Percentiles rank a stretch among this genome's conserved stretches.
These are phyloP conservation scores for Sarcodon aspratus DNA, from an alignment of 768 basidiomycete species.

Conservation along the genomic window DNA sequence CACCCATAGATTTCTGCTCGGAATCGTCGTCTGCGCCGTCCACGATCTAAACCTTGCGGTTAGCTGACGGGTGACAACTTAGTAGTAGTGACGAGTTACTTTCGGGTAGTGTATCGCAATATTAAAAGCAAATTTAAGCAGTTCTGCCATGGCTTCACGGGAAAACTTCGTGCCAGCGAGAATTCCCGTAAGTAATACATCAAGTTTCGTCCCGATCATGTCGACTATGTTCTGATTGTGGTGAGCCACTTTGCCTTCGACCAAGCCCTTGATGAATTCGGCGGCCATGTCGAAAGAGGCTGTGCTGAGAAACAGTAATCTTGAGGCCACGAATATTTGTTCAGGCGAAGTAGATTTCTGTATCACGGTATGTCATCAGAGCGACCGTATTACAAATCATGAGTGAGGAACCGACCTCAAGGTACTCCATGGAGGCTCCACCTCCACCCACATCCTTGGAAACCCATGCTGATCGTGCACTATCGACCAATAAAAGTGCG, in stretches of 20 bases:
- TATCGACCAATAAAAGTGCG: conserved; percentile 57
- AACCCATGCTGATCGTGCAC: conserved; percentile 46
- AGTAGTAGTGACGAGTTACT: conserved; percentile 23
- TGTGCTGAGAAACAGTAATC: conserved; percentile 68
- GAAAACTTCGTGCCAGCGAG: conserved; percentile 41
- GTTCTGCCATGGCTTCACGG: conserved; percentile 68
- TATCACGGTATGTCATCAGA: neutral
- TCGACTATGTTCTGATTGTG: conserved; percentile 42
- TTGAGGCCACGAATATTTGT: conserved; percentile 61
- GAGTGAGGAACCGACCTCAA: conserved; percentile 36
- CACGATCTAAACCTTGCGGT: conserved; percentile 7
- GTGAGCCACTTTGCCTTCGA: conserved; percentile 51
- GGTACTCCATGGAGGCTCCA: conserved; percentile 36
- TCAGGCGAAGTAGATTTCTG: conserved; percentile 56
- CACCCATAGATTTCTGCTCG: conserved; percentile 46
- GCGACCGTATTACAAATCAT: neutral
- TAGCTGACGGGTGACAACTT: neutral
- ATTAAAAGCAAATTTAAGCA: conserved; percentile 81
- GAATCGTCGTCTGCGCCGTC: conserved; percentile 8
- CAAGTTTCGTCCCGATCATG: conserved; percentile 49
- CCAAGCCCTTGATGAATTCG: conserved; percentile 38
- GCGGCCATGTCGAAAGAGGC: conserved; percentile 36
- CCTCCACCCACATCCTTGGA: conserved; percentile 54
- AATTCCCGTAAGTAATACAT: conserved; percentile 37
- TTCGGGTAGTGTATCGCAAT: conserved; percentile 74